These are phyloP conservation scores for Salix arbutifolia DNA, from an alignment of 345 rosid genomes.

Conservation along the genomic window DNA sequence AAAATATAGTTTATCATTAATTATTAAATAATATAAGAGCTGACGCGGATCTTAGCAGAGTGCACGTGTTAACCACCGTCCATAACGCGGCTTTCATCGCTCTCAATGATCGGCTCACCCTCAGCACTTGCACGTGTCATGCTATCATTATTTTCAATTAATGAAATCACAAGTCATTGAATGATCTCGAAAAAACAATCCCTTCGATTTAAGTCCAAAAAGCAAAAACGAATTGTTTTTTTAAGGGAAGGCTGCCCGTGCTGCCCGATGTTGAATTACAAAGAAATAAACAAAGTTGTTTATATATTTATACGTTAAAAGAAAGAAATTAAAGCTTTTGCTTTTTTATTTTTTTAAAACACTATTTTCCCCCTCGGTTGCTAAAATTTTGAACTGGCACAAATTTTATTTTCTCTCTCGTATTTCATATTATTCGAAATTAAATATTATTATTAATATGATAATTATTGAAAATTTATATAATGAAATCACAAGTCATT, in stretches of 20 bases:
- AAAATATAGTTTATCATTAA: neutral
- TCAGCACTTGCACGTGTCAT: slow-evolving; percentile 12
- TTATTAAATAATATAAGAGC: neutral
- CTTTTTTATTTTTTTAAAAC: too few relatives aligned
- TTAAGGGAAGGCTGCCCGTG: too few relatives aligned
- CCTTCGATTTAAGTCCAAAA: neutral
- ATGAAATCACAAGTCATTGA: neutral
- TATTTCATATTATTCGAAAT: too few relatives aligned
- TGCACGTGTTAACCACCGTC: slow-evolving; percentile 25
- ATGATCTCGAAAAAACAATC: neutral
- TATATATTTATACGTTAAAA: too few relatives aligned
- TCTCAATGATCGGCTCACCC: slow-evolving; percentile 18
- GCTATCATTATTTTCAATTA: neutral
- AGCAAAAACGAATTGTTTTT: neutral
- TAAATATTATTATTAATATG: too few relatives aligned
- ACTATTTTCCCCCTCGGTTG: too few relatives aligned
- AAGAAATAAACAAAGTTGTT: too few relatives aligned
- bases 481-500: neutral
- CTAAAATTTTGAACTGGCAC: too few relatives aligned
- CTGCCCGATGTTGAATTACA: too few relatives aligned
- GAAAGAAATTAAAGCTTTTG: too few relatives aligned
- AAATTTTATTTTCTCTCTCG: too few relatives aligned
- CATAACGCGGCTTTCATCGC: neutral
- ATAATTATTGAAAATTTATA: too few relatives aligned
- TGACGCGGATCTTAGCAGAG: slow-evolving; percentile 18